Evolutionary conservation across 345 rosid species (phyloP), one percentile per base, ranked within the genome.

Genomic region (Triadica sebifera): DNA sequence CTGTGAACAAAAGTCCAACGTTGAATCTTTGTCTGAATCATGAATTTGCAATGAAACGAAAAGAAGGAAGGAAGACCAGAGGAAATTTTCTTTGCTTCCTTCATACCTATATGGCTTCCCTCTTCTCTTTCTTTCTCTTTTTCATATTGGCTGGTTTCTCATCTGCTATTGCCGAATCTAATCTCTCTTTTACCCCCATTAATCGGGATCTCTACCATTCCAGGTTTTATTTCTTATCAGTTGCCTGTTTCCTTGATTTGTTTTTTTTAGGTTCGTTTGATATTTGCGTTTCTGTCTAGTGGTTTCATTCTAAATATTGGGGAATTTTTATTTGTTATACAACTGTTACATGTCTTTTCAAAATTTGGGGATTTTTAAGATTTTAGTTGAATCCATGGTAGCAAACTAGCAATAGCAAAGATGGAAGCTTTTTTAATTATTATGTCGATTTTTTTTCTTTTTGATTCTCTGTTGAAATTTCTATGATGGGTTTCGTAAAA

Each of bases 181-280:
- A 80, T 68, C 81, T 78, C 67, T 74, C 82, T 78, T n/a, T 75
- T 12, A 88, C 88, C 56, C 89, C 94, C 25, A 87, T 91, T 80
- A 89, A 89, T 86, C 84, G 85, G 69, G 97, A 89, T 88, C 94
- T 91, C 72, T 91, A 91, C 74, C 94, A 87, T 79, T 88, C 93
- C 81, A 89, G 97, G 97, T 87, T 5, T 13, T 39, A 2, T 12
- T 22, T 22, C 34, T 6, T 16, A 55, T 5, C 16, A 13, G 3
- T 66, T 24, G 1, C 11, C 29, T n/a, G 11, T 22, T 37, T 1
- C 11, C 1, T 29, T 50, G n/a, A 16, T 68, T 68, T 12, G 24
- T 67, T 16, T 47, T 29, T 41, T 10, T 3, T 39, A 49, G 5
- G 12, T 9, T 17, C 19, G 39, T 63, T 17, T 63, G 47, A 39